Evolutionary conservation across 228 moss, liverwort and hornwort species (phyloP), one percentile per base, ranked within the genome.

Genomic region (Sphagnum magellanicum): DNA sequence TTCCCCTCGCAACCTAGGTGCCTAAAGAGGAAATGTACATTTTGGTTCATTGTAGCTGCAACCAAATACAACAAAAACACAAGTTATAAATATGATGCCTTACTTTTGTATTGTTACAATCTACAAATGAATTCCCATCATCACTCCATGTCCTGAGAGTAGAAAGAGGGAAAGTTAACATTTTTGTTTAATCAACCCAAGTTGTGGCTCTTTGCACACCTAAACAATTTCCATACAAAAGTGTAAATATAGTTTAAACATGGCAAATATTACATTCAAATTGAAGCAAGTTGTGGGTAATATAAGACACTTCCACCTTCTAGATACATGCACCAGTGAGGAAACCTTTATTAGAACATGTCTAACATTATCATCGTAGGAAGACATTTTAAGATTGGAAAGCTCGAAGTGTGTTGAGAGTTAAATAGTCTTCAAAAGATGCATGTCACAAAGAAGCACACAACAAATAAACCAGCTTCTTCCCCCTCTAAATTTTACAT

Each of bases 241-340:
- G 53, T 12, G 12, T 7, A 32, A 32, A 32, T 0, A 32, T 0
- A 1, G 0, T 1, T 32, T 32, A 32, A 1, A 32, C 1, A 0
- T 32, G 1, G 0, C 32, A 32, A 32, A 32, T 32, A 0, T 1
- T 32, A 32, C 32, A 32, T 32, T 32, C 32, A 32, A 32, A 32
- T 32, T 32, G 32, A 32, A 32, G 1, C 70, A 75, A 87, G 79
- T 76, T 87, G 87, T 11, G 83, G 83, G 75, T 84, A 87, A 76
- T 83, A 84, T 68, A 87, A 68, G 50, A 87, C 81, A 71, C 81
- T 76, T 50, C 87, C 87, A 77, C 87, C 87, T 72, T 87, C 84
- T 79, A 87, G 72, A 70, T 87, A 87, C 71, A 83, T 87, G 79
- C 60, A 73, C n/a, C 50, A 65, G 46, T 63, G 1, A 55, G 53